A percentile compares a stretch with the other conserved stretches of the same genome.
phyloP scores from a whole-genome alignment of 305 asterid genomes.

The Nicotiana rustica region DNA sequence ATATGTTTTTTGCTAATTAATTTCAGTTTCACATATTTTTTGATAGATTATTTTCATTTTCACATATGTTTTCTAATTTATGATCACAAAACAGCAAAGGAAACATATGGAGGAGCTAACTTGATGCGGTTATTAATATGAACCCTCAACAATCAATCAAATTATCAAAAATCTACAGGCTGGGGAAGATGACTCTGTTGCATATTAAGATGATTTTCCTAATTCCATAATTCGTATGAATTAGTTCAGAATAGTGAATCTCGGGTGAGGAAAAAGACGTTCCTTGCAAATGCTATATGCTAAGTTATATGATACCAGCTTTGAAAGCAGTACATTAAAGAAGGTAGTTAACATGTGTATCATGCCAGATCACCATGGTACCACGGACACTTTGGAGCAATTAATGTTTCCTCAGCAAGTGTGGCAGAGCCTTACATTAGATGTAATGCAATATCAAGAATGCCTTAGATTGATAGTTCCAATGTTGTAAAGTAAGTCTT shows the following conservation, averaged over 20 bases:
- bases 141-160: constrained; percentile 6
- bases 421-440: neutral
- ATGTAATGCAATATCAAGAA: constrained; percentile 2
- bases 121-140: neutral
- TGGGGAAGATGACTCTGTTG: neutral
- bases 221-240: neutral
- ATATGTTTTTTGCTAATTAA: too few relatives aligned
- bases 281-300: neutral
- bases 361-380: neutral
- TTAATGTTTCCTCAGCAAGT: constrained; percentile 12
- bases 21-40: neutral
- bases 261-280: neutral
- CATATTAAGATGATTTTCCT: neutral
- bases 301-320: neutral
- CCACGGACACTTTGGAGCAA: neutral
- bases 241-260: neutral
- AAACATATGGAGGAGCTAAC: neutral
- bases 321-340: neutral
- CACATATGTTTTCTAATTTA: neutral
- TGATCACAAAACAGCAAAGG: neutral
- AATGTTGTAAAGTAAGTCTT: neutral
- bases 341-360: neutral
- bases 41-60: constrained; percentile 16
- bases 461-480: neutral
- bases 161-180: neutral